Evolutionary conservation across 768 basidiomycete genomes (phyloP).

Genomic region (Russula dissimulans): DNA sequence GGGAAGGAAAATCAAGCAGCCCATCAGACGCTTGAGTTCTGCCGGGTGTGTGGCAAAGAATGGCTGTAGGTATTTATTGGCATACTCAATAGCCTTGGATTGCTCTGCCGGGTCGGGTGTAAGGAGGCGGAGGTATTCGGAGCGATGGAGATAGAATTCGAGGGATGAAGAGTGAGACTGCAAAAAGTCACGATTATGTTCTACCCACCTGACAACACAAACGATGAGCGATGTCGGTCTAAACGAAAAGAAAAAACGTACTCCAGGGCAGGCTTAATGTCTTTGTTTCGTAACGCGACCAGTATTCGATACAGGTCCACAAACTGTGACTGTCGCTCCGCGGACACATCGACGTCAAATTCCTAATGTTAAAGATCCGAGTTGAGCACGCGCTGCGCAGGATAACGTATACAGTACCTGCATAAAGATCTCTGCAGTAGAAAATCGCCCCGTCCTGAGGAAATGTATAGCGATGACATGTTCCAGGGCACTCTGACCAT

Average conservation of each 20-base stretch:
- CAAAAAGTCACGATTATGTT: conserved; percentile 55
- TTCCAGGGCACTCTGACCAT: conserved; percentile 54
- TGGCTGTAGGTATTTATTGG: conserved; percentile 50
- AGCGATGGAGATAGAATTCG: conserved; percentile 85
- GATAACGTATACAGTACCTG: conserved; percentile 40
- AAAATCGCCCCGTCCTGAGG: conserved; percentile 73
- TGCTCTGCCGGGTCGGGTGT: conserved; percentile 50
- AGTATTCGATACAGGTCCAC: conserved; percentile 65
- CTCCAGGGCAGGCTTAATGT: conserved; percentile 73
- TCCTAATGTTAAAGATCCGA: conserved; percentile 39
- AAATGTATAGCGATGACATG: conserved; percentile 68
- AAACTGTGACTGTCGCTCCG: conserved; percentile 47
- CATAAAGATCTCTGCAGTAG: conserved; percentile 65
- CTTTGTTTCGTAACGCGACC: conserved; percentile 50
- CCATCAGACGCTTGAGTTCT: conserved; percentile 64
- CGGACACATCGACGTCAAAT: conserved; percentile 46
- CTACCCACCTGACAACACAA: conserved; percentile 60
- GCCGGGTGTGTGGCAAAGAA: conserved; percentile 52
- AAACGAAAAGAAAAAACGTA: conserved; percentile 31
- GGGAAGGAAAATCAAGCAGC: conserved; percentile 64
- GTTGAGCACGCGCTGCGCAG: not conserved
- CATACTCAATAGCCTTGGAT: conserved; percentile 62
- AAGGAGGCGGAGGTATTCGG: conserved; percentile 75
- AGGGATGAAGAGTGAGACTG: conserved; percentile 64
- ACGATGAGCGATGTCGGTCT: not conserved